Evolutionary conservation across 202 grass and related monocot species (phyloP).

Genomic region (Carex sylvatica): DNA sequence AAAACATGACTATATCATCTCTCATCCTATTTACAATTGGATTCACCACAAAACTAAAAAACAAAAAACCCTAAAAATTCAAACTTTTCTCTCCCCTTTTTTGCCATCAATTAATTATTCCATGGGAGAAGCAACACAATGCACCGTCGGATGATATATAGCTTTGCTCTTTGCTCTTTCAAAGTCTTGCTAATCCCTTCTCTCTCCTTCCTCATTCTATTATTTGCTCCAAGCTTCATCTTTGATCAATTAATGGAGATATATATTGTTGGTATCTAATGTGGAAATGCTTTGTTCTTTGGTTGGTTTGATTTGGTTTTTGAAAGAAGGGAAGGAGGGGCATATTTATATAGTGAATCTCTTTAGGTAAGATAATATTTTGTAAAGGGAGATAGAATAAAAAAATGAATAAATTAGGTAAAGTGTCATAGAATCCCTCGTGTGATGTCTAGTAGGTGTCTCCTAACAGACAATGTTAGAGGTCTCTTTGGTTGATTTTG

Average conservation of each 20-base stretch:
- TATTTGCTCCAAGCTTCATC: constrained; percentile 10
- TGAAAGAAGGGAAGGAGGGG: not conserved
- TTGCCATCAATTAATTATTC: not conserved
- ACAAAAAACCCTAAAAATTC: not conserved
- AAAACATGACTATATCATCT: constrained; percentile 3
- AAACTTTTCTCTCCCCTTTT: not conserved
- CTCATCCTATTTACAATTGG: not conserved
- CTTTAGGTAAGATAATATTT: not conserved
- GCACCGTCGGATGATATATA: constrained; percentile 24
- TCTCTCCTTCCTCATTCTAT: constrained; percentile 26
- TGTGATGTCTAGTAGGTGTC: constrained; percentile 20
- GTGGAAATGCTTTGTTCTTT: not conserved
- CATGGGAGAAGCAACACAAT: constrained; percentile 19
- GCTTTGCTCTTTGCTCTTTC: constrained; percentile 25
- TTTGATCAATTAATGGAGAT: not conserved
- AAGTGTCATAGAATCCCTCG: constrained; percentile 9
- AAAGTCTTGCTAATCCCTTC: not conserved
- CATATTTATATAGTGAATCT: not conserved
- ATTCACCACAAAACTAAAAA: not conserved
- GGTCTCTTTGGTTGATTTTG: constrained; percentile 19
- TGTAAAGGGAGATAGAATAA: not conserved
- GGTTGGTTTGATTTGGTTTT: not conserved
- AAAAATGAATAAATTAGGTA: constrained; percentile 10
- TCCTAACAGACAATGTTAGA: constrained; percentile 16
- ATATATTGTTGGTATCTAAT: not conserved